Conservation (phyloP, 2,329 filamentous ascomycete genomes). For the Tolypocladium ophioglossoides region DNA sequence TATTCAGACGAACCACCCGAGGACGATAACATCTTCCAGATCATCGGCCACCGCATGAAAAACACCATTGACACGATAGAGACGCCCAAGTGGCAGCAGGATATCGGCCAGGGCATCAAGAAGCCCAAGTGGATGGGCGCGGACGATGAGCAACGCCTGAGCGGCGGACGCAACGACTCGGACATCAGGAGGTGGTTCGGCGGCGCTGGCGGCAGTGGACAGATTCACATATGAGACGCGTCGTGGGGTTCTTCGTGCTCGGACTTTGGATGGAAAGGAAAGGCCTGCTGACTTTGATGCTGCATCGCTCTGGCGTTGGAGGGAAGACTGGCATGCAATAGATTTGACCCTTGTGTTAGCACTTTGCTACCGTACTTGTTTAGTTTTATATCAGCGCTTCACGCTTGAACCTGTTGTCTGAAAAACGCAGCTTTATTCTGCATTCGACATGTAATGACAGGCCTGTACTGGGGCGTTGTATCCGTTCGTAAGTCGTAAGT, state of each 20-base stretch:
- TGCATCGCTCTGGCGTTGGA: not conserved
- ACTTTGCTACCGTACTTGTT: not conserved
- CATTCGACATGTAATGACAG: not conserved
- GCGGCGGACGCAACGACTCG: conserved; percentile 17
- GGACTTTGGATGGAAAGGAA: not conserved
- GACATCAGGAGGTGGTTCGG: conserved; percentile 51
- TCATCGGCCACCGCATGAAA: conserved; percentile 73
- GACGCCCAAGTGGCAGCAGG: conserved; percentile 71
- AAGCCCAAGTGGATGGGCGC: conserved; percentile 74
- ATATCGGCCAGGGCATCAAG: conserved; percentile 58
- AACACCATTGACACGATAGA: conserved; percentile 86
- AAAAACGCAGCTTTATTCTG: too few relatives aligned
- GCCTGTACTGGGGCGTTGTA: not conserved
- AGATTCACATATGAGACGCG: conserved; percentile 8
- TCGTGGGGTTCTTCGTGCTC: not conserved
- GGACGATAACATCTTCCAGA: conserved; percentile 74
- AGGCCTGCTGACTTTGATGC: not conserved
- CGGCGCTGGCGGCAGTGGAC: conserved; percentile 23
- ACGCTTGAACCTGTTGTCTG: not conserved
- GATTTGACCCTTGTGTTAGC: not conserved
- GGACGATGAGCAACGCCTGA: conserved; percentile 30
- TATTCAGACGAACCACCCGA: conserved; percentile 45
- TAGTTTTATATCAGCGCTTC: too few relatives aligned
- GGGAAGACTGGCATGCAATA: not conserved
- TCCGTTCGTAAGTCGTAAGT: conserved; percentile 3